Percentiles rank a stretch among this genome's conserved stretches.
Conservation (phyloP, 805 yeast species). For the Hanseniaspora nectarophila region DNA sequence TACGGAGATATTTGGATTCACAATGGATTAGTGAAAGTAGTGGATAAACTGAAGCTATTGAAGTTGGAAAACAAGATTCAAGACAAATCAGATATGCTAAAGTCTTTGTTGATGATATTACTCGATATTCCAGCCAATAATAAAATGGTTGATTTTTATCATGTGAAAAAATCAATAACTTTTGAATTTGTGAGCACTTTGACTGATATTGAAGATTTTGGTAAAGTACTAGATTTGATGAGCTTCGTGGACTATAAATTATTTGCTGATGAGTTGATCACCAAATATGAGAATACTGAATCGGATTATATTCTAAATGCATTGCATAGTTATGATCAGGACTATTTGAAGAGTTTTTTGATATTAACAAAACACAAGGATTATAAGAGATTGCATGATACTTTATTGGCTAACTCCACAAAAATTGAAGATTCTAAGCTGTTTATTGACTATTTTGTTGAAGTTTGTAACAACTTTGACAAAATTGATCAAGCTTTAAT, state of each 20-base stretch:
- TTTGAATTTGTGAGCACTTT: conserved; percentile 19
- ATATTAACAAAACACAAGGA: background rate
- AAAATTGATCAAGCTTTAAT: background rate
- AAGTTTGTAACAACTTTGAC: background rate
- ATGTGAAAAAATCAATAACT: conserved; percentile 22
- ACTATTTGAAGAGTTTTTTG: background rate
- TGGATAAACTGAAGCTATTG: conserved; percentile 21
- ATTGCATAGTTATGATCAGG: background rate
- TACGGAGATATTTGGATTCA: conserved; percentile 26
- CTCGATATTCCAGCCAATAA: background rate
- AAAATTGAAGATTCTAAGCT: background rate
- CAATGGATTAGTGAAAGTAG: conserved; percentile 22
- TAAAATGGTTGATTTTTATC: conserved; percentile 16
- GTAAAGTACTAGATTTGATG: background rate
- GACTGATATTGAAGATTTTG: background rate
- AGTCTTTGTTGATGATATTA: conserved; percentile 7
- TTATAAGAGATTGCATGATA: background rate
- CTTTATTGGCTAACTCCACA: background rate
- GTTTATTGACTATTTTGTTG: background rate
- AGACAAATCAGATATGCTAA: conserved; percentile 14
- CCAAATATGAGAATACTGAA: background rate
- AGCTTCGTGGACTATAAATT: background rate
- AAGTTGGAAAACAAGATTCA: conserved; percentile 23
- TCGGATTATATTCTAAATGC: background rate
- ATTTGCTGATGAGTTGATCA: background rate